Base-by-base conservation (phyloP, 1,284 basidiomycete genomes). In the Boletellus sp. region DNA sequence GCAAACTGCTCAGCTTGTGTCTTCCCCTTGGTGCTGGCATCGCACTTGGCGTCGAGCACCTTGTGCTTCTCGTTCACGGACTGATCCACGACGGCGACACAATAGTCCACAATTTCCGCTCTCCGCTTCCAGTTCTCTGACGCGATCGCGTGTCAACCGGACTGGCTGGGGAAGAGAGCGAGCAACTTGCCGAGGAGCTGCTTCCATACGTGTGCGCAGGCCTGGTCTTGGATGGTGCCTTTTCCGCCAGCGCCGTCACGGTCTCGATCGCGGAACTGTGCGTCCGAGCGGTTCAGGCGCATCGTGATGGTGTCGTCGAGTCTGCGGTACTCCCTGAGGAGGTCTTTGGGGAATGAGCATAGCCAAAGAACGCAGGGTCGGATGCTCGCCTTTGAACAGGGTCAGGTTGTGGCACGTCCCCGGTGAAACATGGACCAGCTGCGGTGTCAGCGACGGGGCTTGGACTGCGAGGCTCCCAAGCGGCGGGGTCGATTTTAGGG, bases 261-360 rank as follows among this genome's bases (percentile, higher is more conserved):
- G 56, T 87, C 83, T 53, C 78, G 73, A 71, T 94, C 92, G 52
- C 91, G 80, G 63, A 89, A 82, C 57, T 85, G 80, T 3, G 92
- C 92, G 54, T 79, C 82, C 13, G 90, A 88, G 47, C 92, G 82
- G 66, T 94, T 94, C 49, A 93, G 70, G 22, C 92, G 78, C 79
- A 91, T 91, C 44, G 82, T 85, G 58, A 95, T 87, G 15, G 80
- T 74, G 66, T 95, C 92, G 69, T 95, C 92, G 8, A 94, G 74
- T 60, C 80, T 85, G 59, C 92, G 80, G 67, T 94, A 93, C 68
- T 94, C 89, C 64, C 78, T 83, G 69, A 94, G 79, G 61, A 93
- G 81, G 58, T 92, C 92, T 95, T 65, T 35, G 52, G 43, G 40
- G 56, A 47, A 35, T 60, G 50, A 58, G 57, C 30, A 52, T 45